Base-by-base conservation (phyloP, 352 stramenopile genomes). In the Pythium brassicae region DNA sequence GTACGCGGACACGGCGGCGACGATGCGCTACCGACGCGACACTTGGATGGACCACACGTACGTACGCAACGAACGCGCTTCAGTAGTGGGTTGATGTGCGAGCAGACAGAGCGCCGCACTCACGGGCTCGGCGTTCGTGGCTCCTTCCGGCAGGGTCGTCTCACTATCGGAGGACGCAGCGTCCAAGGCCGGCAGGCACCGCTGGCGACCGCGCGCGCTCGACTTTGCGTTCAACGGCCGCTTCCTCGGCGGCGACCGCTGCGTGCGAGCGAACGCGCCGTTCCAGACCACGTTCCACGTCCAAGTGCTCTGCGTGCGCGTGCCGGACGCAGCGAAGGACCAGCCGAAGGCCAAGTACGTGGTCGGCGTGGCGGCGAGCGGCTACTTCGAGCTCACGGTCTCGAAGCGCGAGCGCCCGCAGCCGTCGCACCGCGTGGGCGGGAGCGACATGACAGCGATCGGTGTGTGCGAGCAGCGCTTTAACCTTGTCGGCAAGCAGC, bases 351-450 rank as follows among this genome's bases (percentile, higher is more conserved):
- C 60, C 7, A 48, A 59, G 22, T 88, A 75, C 57, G 50, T 74
- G 12, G 61, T 94, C 9, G 80, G 82, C 14, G 59, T 91, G 11
- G 61, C 76, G 15, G 58, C 66, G 5, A 79, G 83, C 51, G 80
- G 71, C 15, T 94, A 94, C 53, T 94, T 90, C 57, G 84, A 94
- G 58, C 72, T 91, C 49, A 78, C 70, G 15, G 74, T 94, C 22
- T 55, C 56, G 0, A 64, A 62, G 20, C 63, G 66, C n/a, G 59
- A 70, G 39, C 50, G 49, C 3, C 23, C 25, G n/a, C 25, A 29
- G 2, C 19, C 60, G 15, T 20, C 56, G 34, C 53, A 55, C 43
- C 63, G 58, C 2, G 14, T 63, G 6, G 3, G 20, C n/a, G 62
- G 59, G 14, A 61, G 47, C 29, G 66, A 73, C 46, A 89, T 89